Percentiles rank a stretch among this genome's conserved stretches.
Evolutionary conservation across 208 protist species (phyloP).

Genomic region (Leishmania braziliensis): DNA sequence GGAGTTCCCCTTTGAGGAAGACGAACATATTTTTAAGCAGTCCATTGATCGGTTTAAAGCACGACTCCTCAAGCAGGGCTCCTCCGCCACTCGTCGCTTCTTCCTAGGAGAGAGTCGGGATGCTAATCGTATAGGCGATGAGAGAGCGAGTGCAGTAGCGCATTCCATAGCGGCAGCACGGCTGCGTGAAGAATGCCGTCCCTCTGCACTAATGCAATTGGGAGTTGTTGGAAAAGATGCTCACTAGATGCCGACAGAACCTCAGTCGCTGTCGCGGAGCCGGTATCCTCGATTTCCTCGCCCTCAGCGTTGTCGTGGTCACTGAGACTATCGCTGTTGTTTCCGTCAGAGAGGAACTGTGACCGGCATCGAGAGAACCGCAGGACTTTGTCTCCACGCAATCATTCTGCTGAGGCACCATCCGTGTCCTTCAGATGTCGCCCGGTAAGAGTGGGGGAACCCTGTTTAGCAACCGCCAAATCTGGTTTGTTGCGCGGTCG

Average conservation of each 20-base stretch:
- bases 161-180: constrained; percentile 35
- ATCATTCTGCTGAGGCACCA: not conserved
- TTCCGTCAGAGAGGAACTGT: not conserved
- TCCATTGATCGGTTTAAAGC: constrained; percentile 39
- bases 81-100: constrained; percentile 45
- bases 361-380: not conserved
- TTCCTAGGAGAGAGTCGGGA: constrained; percentile 31
- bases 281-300: constrained; percentile 7
- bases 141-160: constrained; percentile 42
- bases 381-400: too few relatives aligned
- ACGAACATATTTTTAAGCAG: constrained; percentile 39
- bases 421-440: not conserved
- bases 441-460: not conserved
- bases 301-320: constrained; percentile 7
- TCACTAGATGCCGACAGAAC: constrained; percentile 44
- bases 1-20: constrained; percentile 14
- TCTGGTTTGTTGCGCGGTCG: not conserved
- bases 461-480: not conserved
- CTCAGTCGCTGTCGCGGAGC: constrained; percentile 37
- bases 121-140: constrained; percentile 41
- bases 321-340: not conserved
- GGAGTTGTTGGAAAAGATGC: constrained; percentile 21
- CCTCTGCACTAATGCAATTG: constrained; percentile 43
- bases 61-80: constrained; percentile 32
- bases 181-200: constrained; percentile 41